These are phyloP conservation scores for Botrytis deweyae DNA, from an alignment of 2,329 filamentous ascomycete species.

Conservation along the genomic window DNA sequence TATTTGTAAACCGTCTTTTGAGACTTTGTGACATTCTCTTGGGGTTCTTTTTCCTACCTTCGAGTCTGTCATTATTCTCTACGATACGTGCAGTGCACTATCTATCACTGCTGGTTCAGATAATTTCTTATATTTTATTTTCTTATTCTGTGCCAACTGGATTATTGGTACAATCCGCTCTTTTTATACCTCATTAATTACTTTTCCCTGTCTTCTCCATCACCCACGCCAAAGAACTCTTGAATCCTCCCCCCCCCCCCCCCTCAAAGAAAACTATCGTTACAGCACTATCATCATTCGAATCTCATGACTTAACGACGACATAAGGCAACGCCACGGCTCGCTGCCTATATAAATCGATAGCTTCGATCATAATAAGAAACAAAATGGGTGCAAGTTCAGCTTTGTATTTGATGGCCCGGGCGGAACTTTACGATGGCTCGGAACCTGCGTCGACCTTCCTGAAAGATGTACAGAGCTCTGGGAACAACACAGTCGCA, in stretches of 20 bases:
- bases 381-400: slow-evolving; percentile 31
- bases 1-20: slow-evolving; percentile 27
- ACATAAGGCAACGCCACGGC: slow-evolving; percentile 36
- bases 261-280: slow-evolving; percentile 21
- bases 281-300: slow-evolving; percentile 23
- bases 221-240: slow-evolving; percentile 23
- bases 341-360: slow-evolving; percentile 33
- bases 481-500: slow-evolving; percentile 24
- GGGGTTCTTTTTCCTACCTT: slow-evolving; percentile 28
- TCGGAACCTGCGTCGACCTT: slow-evolving; percentile 21
- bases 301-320: slow-evolving; percentile 39
- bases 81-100: slow-evolving; percentile 33
- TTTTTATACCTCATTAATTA: slow-evolving; percentile 22
- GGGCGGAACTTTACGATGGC: slow-evolving; percentile 20
- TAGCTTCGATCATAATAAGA: slow-evolving; percentile 21
- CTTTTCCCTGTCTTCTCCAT: slow-evolving; percentile 12
- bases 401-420: slow-evolving; percentile 32
- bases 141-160: slow-evolving; percentile 35
- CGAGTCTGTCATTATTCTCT: slow-evolving; percentile 34
- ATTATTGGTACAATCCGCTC: slow-evolving; percentile 34
- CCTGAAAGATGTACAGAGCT: slow-evolving; percentile 21
- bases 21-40: slow-evolving; percentile 31
- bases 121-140: slow-evolving; percentile 32
- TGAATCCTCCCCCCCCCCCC: slow-evolving; percentile 17
- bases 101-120: slow-evolving; percentile 40